A percentile compares a stretch with the other conserved stretches of the same genome.
These are phyloP conservation scores for Favolaschia claudopus DNA, from an alignment of 768 basidiomycete species.

Conservation along the genomic window DNA sequence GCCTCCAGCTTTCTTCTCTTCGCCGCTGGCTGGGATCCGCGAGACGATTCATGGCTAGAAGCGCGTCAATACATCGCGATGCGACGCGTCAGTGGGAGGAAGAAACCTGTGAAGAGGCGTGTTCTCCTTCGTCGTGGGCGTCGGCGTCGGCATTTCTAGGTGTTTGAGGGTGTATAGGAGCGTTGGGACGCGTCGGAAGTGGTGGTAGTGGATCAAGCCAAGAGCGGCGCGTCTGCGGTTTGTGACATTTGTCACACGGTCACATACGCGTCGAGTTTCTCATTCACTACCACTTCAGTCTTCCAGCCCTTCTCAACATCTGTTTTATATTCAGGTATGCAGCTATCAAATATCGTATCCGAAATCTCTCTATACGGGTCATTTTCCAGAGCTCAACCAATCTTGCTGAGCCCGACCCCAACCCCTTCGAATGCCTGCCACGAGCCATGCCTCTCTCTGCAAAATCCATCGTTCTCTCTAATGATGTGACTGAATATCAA, in stretches of 20 bases:
- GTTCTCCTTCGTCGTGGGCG: constrained; percentile 19
- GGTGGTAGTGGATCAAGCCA: background rate
- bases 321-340: too few relatives aligned
- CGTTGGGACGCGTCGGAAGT: background rate
- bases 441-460: too few relatives aligned
- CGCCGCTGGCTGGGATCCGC: constrained; percentile 46
- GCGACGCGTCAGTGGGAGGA: constrained; percentile 3
- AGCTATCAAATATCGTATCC: too few relatives aligned
- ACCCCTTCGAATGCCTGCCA: too few relatives aligned
- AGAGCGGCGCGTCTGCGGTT: background rate
- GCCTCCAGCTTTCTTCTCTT: constrained; percentile 64
- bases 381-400: too few relatives aligned
- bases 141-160: too few relatives aligned
- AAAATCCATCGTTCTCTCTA: background rate
- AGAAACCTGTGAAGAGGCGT: constrained; percentile 13
- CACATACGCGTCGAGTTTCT: background rate
- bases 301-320: too few relatives aligned
- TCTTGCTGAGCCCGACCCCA: too few relatives aligned
- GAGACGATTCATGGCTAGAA: constrained; percentile 33
- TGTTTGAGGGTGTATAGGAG: background rate
- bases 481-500: constrained; percentile 2
- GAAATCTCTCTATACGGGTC: too few relatives aligned
- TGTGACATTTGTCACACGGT: background rate
- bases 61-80: constrained; percentile 12
- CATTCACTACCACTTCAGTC: too few relatives aligned